A percentile compares a stretch with the other conserved stretches of the same genome.
Evolutionary conservation across 2,329 filamentous ascomycete genomes (phyloP).

Genomic region (Fusarium zealandicum): DNA sequence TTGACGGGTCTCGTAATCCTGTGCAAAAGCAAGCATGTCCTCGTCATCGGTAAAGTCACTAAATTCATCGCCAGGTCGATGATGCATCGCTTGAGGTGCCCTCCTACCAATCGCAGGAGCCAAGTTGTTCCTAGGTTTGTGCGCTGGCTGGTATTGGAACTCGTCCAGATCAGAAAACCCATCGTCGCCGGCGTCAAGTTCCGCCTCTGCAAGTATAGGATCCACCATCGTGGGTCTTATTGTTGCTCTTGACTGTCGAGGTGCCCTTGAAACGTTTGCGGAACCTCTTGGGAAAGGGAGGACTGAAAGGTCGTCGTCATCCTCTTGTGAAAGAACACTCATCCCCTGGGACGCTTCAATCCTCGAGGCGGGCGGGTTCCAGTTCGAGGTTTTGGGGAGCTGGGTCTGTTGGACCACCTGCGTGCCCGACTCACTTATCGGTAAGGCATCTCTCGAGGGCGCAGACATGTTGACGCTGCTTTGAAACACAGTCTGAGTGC

Average conservation of each 20-base stretch:
- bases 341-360: slow-evolving; percentile 29
- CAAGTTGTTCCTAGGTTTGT: slow-evolving; percentile 12
- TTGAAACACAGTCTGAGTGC: slow-evolving; percentile 52
- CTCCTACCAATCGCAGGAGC: slow-evolving; percentile 18
- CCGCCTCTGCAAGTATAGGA: slow-evolving; percentile 18
- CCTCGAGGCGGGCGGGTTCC: slow-evolving; percentile 35
- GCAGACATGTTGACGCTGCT: slow-evolving; percentile 45
- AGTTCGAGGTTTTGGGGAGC: slow-evolving; percentile 42
- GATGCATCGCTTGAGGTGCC: slow-evolving; percentile 22
- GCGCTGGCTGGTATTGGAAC: slow-evolving; percentile 29
- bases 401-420: slow-evolving; percentile 64
- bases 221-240: slow-evolving; percentile 6
- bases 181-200: slow-evolving; percentile 40
- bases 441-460: slow-evolving; percentile 44
- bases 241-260: slow-evolving; percentile 7
- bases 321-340: slow-evolving; percentile 38
- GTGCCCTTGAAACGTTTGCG: slow-evolving; percentile 4
- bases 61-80: slow-evolving; percentile 46
- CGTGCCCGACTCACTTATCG: slow-evolving; percentile 47
- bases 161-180: slow-evolving; percentile 44
- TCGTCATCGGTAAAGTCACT: slow-evolving; percentile 60
- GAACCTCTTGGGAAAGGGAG: slow-evolving; percentile 41
- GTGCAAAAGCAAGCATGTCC: slow-evolving; percentile 60
- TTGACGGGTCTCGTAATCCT: slow-evolving; percentile 57
- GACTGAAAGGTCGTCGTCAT: slow-evolving; percentile 28